Conservation (phyloP, 345 rosid species). For the Arabidopsis suecica region DNA sequence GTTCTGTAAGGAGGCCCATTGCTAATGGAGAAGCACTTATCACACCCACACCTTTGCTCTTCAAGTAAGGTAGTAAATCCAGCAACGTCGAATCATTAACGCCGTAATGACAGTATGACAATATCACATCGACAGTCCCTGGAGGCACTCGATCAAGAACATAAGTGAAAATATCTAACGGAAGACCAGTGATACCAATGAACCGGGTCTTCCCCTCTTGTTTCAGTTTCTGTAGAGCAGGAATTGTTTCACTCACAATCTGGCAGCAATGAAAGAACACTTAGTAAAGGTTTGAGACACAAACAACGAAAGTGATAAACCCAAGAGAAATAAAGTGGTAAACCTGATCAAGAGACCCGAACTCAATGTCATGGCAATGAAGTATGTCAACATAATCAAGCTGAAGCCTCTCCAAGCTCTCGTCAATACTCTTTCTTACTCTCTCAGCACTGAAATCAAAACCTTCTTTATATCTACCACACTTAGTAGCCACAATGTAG, state of each 20-base stretch:
- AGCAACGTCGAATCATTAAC: constrained; percentile 72
- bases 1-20: constrained; percentile 88
- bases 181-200: constrained; percentile 94
- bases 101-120: constrained; percentile 86
- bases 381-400: constrained; percentile 90
- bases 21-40: constrained; percentile 91
- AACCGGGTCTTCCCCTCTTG: constrained; percentile 82
- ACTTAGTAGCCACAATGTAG: constrained; percentile 84
- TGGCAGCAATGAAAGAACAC: constrained; percentile 35
- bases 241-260: constrained; percentile 92
- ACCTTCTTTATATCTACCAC: constrained; percentile 82
- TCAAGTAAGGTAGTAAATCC: constrained; percentile 85
- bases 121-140: constrained; percentile 72
- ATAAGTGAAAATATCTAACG: constrained; percentile 61
- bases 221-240: constrained; percentile 84
- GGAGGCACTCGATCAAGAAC: constrained; percentile 89
- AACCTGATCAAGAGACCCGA: constrained; percentile 92
- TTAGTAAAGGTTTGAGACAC: not conserved
- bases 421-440: constrained; percentile 78
- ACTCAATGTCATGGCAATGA: constrained; percentile 92
- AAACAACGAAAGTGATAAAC: not conserved
- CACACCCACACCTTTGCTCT: constrained; percentile 81
- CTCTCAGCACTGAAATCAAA: constrained; percentile 97
- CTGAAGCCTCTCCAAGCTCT: constrained; percentile 86
- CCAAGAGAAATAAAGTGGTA: not conserved